Percentiles rank a stretch among this genome's conserved stretches.
These are phyloP conservation scores for Entomortierella lignicola DNA, from an alignment of 192 early-diverging fungal species.

Conservation along the genomic window DNA sequence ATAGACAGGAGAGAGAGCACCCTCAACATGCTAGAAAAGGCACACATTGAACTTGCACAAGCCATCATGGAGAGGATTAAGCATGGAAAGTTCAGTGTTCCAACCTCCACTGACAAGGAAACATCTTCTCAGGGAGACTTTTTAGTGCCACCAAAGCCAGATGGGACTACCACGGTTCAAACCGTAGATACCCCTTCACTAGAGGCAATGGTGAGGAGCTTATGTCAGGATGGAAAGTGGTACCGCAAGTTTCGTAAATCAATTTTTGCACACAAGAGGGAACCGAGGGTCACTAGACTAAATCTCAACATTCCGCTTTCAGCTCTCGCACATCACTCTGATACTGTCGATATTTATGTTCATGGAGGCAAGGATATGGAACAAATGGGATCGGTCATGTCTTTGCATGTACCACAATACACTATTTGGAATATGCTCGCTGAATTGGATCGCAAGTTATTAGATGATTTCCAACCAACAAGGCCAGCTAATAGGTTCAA, in stretches of 20 bases:
- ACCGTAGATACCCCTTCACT: conserved; percentile 13
- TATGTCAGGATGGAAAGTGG: conserved; percentile 34
- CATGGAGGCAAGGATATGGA: conserved; percentile 10
- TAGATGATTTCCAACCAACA: conserved; percentile 55
- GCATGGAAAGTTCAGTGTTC: conserved; percentile 18
- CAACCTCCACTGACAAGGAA: background rate
- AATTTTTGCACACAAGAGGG: conserved; percentile 46
- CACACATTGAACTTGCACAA: conserved; percentile 60
- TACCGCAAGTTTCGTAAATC: conserved; percentile 38
- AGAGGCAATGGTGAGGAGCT: conserved; percentile 20
- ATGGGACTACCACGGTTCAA: conserved; percentile 2
- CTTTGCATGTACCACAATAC: conserved; percentile 13
- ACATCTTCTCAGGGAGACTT: conserved; percentile 15
- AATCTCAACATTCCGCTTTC: conserved; percentile 42
- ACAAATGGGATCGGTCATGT: conserved; percentile 16
- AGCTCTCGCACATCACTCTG: conserved; percentile 41
- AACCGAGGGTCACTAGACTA: conserved; percentile 2
- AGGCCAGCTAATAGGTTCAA: conserved; percentile 32
- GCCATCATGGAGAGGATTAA: conserved; percentile 39
- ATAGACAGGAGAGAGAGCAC: conserved; percentile 56
- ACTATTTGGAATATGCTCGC: conserved; percentile 52
- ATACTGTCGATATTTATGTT: conserved; percentile 49
- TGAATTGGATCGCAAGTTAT: conserved; percentile 15
- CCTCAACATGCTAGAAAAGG: conserved; percentile 59
- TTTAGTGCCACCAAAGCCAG: background rate